phyloP scores from a whole-genome alignment of 2,329 filamentous ascomycete genomes.

The Nothophaeocryptopus gaeumannii region DNA sequence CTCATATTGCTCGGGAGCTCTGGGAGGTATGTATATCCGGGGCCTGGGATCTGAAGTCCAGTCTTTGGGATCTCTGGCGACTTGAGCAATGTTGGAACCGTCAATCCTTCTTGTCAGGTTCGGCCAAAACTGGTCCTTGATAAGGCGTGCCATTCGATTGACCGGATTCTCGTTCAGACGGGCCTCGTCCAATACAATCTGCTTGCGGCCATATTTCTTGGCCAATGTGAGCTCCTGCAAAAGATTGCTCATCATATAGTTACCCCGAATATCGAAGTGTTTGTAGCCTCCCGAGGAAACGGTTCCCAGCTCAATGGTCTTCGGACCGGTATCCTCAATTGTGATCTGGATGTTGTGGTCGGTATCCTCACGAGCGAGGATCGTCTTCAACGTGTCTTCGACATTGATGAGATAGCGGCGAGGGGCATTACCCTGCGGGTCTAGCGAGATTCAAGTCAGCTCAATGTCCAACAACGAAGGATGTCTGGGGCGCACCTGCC shows the following conservation, averaged over 20 bases:
- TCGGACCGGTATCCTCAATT: conserved; percentile 91
- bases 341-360: conserved; percentile 96
- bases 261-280: conserved; percentile 86
- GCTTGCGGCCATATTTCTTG: conserved; percentile 82
- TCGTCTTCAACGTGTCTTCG: conserved; percentile 72
- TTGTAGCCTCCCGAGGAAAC: conserved; percentile 82
- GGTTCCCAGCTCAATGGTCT: conserved; percentile 83
- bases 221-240: conserved; percentile 92
- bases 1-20: conserved; percentile 80
- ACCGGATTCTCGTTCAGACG: conserved; percentile 95
- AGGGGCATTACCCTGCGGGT: conserved; percentile 67
- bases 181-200: conserved; percentile 86
- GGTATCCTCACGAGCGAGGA: conserved; percentile 84
- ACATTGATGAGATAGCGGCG: conserved; percentile 86
- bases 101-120: conserved; percentile 87
- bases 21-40: conserved; percentile 83
- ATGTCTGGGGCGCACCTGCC: conserved; percentile 21
- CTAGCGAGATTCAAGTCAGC: conserved; percentile 45
- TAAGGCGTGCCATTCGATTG: conserved; percentile 77
- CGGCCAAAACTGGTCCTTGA: conserved; percentile 89
- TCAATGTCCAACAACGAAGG: neutral
- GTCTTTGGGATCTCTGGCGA: conserved; percentile 88
- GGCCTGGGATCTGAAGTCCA: conserved; percentile 88
- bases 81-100: conserved; percentile 78
- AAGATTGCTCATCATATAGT: conserved; percentile 95